phyloP scores from a whole-genome alignment of 2,329 filamentous ascomycete species.

The Pyrenophora graminea region DNA sequence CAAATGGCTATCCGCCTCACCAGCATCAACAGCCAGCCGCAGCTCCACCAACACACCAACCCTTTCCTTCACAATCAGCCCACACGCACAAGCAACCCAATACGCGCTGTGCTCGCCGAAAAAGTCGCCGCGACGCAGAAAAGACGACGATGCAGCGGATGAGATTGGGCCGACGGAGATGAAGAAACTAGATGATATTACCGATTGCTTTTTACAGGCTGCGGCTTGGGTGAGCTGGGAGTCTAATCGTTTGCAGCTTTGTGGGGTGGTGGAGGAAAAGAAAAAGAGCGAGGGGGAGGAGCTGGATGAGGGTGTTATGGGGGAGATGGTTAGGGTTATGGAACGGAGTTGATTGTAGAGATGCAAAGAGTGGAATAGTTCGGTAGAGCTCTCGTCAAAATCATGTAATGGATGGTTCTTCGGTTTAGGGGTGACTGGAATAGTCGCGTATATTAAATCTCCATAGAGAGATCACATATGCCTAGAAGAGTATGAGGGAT shows the following conservation, averaged over 20 bases:
- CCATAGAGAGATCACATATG: no score
- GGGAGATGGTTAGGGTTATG: constrained; percentile 12
- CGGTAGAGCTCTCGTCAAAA: no score
- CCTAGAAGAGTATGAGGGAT: no score
- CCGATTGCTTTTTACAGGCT: constrained; percentile 78
- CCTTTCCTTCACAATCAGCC: constrained; percentile 23
- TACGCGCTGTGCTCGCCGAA: constrained; percentile 14
- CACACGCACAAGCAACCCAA: constrained; percentile 7
- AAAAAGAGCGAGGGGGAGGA: not conserved
- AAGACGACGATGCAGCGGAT: not conserved
- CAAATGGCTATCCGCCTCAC: constrained; percentile 33
- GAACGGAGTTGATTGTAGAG: not conserved
- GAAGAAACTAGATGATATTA: constrained; percentile 76
- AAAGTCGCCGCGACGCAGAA: constrained; percentile 10
- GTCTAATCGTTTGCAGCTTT: constrained; percentile 52
- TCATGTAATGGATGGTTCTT: no score
- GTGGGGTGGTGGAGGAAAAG: constrained; percentile 1
- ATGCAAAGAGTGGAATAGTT: no score
- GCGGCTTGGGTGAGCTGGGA: constrained; percentile 80
- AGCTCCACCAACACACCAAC: constrained; percentile 11
- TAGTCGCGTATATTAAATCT: no score
- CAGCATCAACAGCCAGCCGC: constrained; percentile 9
- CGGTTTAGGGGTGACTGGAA: no score
- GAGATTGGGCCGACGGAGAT: constrained; percentile 11
- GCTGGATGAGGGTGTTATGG: constrained; percentile 11